Evolutionary conservation across 2,329 filamentous ascomycete genomes (phyloP), one percentile per base, ranked within the genome.

Genomic region (Parastagonospora avenae): DNA sequence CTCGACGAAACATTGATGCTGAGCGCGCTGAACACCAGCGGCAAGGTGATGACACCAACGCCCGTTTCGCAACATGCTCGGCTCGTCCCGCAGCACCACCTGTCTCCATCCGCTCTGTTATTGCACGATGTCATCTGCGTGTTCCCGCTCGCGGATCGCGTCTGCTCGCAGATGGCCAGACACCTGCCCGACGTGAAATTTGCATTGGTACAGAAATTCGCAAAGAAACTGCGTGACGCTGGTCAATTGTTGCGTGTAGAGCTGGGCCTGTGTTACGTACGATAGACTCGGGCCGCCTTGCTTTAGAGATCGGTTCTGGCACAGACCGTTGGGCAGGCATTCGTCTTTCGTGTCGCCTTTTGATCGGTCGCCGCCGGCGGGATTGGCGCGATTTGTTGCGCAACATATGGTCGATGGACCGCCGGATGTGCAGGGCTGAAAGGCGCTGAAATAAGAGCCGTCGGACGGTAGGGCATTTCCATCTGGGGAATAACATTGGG

Each of bases 281-380:
- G 35, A 33, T 31, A 28, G 36, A 3, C 3, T 40, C 12, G 38
- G 30, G 4, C 40, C 27, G 12, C 37, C 48, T 31, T 37, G 15
- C 24, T 31, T 37, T 4, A 29, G 30, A 1, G 36, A 14, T 7
- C 37, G 42, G n/a, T 50, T 50, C 15, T 50, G 42, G 11, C 37
- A 50, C 4, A 46, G 19, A 12, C 48, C 42, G 27, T 50, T 50
- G 9, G 48, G 31, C 14, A 50, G 16, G 27, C 48, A 46, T 19
- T 50, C 48, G 19, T 50, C 48, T 28, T 30, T 29, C 4, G 38
- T 37, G 10, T 41, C 35, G 16, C 30, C 47, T 2, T 40, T 36
- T 4, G 24, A 11, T 4, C 14, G n/a, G 10, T 50, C 30, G 9
- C 47, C 47, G n/a, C 47, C 47, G 4, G 46, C 15, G 4, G 35